Evolutionary conservation across 306 rosid genomes (phyloP).

Genomic region (Prunus mira): DNA sequence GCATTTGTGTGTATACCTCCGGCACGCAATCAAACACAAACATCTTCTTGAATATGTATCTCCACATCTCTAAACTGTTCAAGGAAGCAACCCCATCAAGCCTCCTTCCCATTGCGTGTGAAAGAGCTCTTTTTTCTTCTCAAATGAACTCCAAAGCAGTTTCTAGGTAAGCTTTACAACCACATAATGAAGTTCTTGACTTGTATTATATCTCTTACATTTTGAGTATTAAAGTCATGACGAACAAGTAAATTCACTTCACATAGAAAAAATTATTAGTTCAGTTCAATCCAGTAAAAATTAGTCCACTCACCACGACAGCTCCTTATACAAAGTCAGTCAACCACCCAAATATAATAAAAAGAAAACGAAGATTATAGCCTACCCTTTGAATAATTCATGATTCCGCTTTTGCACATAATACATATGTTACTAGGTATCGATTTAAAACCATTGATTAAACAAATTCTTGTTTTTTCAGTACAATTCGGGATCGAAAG

Average conservation of each 20-base stretch:
- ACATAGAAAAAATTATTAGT: no score
- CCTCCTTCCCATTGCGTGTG: neutral
- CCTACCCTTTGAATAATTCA: no score
- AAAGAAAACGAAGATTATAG: no score
- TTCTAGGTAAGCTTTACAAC: neutral
- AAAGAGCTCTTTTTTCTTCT: neutral
- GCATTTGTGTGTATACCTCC: neutral
- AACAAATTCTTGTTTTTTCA: no score
- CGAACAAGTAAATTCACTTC: neutral
- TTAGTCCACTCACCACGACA: no score
- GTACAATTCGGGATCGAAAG: no score
- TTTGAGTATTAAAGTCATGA: neutral
- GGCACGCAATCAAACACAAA: conserved; percentile 8
- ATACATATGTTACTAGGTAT: no score
- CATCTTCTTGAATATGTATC: neutral
- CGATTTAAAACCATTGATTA: no score
- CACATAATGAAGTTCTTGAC: neutral
- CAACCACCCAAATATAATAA: no score
- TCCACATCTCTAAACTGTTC: neutral
- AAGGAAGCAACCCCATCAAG: neutral
- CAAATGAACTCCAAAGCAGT: neutral
- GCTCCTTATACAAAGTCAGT: no score
- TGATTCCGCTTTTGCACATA: no score
- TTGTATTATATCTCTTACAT: neutral
- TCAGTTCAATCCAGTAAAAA: no score